phyloP scores from a whole-genome alignment of 306 rosid species.

The Psophocarpus tetragonolobus region DNA sequence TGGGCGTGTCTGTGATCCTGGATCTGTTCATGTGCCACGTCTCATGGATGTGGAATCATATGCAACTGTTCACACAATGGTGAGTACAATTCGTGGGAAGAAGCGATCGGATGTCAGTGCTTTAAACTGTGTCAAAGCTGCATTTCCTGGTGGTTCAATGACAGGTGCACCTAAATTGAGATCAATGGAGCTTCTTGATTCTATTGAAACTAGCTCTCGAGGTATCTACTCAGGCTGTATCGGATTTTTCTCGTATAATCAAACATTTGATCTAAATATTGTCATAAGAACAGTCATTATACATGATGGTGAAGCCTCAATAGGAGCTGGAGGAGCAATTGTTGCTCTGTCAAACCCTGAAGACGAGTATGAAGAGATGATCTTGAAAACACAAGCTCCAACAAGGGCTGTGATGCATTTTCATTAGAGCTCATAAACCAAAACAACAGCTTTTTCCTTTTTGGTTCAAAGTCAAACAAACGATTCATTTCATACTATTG shows the following conservation, averaged over 20 bases:
- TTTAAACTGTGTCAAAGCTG: constrained; percentile 83
- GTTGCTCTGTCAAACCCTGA: constrained; percentile 84
- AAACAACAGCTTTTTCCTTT: not conserved
- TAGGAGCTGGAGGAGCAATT: constrained; percentile 99
- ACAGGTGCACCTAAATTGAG: constrained; percentile 98
- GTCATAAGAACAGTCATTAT: constrained; percentile 88
- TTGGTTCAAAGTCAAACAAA: not conserved
- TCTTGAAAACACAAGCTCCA: constrained; percentile 84
- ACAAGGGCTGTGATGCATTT: constrained; percentile 67
- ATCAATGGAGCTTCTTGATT: constrained; percentile 92
- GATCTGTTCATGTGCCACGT: constrained; percentile 88
- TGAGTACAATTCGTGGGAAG: constrained; percentile 86
- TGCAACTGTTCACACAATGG: constrained; percentile 97
- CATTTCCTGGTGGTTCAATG: constrained; percentile 99
- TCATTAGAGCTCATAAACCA: constrained; percentile 38
- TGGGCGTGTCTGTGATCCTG: constrained; percentile 91
- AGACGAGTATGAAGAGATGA: constrained; percentile 92
- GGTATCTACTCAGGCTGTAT: constrained; percentile 96
- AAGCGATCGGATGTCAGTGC: constrained; percentile 60
- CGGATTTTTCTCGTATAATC: constrained; percentile 89
- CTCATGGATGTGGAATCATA: constrained; percentile 95
- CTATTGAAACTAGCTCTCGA: constrained; percentile 75
- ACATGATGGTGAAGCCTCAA: constrained; percentile 86
- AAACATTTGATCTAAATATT: constrained; percentile 92
- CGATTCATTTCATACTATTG: not conserved